phyloP scores from a whole-genome alignment of 2,329 filamentous ascomycete species.

The Fusarium setosum region DNA sequence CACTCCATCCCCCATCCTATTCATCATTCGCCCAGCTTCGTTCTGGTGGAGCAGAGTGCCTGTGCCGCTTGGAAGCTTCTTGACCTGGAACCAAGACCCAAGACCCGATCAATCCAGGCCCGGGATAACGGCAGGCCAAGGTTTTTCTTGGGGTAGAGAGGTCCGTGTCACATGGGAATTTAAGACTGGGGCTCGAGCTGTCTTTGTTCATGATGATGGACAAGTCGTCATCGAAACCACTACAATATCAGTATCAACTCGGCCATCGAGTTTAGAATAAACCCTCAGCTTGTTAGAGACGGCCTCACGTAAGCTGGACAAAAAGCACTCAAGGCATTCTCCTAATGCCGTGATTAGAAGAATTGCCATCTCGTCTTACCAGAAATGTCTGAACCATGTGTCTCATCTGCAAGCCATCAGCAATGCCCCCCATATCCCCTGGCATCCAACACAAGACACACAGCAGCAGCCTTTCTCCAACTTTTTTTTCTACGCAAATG shows the following conservation, averaged over 20 bases:
- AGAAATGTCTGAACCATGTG: slow-evolving; percentile 16
- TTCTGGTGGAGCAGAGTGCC: slow-evolving; percentile 23
- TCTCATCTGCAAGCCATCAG: slow-evolving; percentile 35
- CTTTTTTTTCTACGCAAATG: slow-evolving; percentile 18
- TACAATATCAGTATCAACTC: not conserved
- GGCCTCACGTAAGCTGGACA: not conserved
- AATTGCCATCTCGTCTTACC: not conserved
- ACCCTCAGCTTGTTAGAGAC: not conserved
- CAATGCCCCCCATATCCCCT: slow-evolving; percentile 4
- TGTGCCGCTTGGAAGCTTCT: slow-evolving; percentile 11
- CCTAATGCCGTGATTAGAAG: not conserved
- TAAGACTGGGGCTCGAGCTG: no score
- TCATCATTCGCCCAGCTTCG: slow-evolving; percentile 6
- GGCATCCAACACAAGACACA: not conserved
- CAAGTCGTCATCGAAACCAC: not conserved
- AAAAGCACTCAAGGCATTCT: not conserved
- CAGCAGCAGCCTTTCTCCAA: slow-evolving; percentile 27
- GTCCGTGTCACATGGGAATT: slow-evolving; percentile 20
- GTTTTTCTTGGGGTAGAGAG: slow-evolving; percentile 20
- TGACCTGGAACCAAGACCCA: slow-evolving; percentile 14
- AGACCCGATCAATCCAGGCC: slow-evolving; percentile 5
- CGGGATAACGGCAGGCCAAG: slow-evolving; percentile 16
- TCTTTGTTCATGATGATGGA: not conserved
- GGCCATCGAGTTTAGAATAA: not conserved
- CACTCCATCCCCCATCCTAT: slow-evolving; percentile 18